These are phyloP conservation scores for Entomortierella chlamydospora DNA, from an alignment of 192 early-diverging fungal genomes.

Conservation along the genomic window DNA sequence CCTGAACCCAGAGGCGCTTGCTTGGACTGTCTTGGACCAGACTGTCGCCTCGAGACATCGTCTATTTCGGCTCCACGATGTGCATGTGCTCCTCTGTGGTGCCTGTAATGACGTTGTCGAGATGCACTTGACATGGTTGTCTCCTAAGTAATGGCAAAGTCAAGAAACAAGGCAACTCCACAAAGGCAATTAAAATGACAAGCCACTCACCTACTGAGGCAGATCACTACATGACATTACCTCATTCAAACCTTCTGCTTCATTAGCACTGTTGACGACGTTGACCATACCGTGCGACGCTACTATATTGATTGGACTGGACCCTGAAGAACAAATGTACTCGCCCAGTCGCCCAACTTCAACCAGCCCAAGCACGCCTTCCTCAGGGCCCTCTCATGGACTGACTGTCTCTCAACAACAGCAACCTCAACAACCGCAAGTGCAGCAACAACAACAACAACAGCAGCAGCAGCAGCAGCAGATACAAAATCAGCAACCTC, in stretches of 20 bases:
- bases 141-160: background rate
- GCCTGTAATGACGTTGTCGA: conserved; percentile 27
- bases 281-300: background rate
- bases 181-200: background rate
- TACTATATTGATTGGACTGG: background rate
- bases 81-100: conserved; percentile 15
- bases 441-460: background rate
- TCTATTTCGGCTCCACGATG: background rate
- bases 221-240: background rate
- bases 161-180: background rate
- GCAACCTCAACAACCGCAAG: conserved; percentile 14
- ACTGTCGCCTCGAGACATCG: background rate
- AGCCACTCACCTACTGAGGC: background rate
- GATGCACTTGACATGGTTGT: conserved; percentile 23
- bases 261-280: background rate
- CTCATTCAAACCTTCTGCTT: background rate
- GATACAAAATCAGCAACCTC: background rate
- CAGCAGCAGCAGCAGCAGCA: background rate
- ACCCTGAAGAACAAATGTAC: conserved; percentile 23
- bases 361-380: conserved; percentile 40
- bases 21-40: background rate
- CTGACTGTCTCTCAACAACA: conserved; percentile 3
- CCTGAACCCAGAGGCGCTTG: background rate
- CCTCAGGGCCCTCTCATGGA: conserved; percentile 25
- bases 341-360: conserved; percentile 51